Conservation (phyloP, 441 rosid species). For the Syzygium malaccense region DNA sequence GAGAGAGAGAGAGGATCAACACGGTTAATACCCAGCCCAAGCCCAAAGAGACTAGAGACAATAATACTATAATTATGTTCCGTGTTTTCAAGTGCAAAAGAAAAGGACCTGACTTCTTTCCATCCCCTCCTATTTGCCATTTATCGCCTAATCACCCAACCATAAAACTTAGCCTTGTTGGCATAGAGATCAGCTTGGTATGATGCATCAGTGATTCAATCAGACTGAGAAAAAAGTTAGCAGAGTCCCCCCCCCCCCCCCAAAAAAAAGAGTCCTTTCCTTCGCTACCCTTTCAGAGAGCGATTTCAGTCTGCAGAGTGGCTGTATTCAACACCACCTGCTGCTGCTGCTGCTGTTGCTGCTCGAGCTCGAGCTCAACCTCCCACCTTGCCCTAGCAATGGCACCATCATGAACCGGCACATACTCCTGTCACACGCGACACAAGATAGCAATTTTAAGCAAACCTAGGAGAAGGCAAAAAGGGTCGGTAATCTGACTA, state of each 20-base stretch:
- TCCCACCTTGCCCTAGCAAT: slow-evolving; percentile 85
- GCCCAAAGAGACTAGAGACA: neutral
- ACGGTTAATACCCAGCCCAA: neutral
- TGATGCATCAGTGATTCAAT: slow-evolving; percentile 13
- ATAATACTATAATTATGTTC: neutral
- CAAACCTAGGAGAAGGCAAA: slow-evolving; percentile 1
- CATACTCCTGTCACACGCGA: slow-evolving; percentile 50
- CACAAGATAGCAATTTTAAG: slow-evolving; percentile 5
- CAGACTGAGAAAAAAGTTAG: slow-evolving; percentile 5
- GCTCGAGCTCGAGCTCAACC: slow-evolving; percentile 26
- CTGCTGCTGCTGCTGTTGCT: slow-evolving; percentile 27
- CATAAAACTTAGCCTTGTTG: slow-evolving; percentile 12
- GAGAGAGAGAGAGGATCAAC: neutral
- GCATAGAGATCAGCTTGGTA: slow-evolving; percentile 12
- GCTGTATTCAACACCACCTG: slow-evolving; percentile 48
- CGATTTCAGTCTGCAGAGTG: slow-evolving; percentile 51
- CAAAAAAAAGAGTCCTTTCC: slow-evolving; percentile 6
- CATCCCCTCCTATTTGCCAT: slow-evolving; percentile 5
- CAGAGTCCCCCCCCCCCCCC: slow-evolving; percentile 1
- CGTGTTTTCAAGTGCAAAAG: neutral
- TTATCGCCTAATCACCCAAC: slow-evolving; percentile 13
- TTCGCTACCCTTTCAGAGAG: slow-evolving; percentile 25
- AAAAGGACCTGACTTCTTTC: neutral
- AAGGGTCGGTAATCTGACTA: neutral
- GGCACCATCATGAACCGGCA: slow-evolving; percentile 74